These are phyloP conservation scores for Ceratobasidium sp. DNA, from an alignment of 1,284 basidiomycete genomes.

Conservation along the genomic window DNA sequence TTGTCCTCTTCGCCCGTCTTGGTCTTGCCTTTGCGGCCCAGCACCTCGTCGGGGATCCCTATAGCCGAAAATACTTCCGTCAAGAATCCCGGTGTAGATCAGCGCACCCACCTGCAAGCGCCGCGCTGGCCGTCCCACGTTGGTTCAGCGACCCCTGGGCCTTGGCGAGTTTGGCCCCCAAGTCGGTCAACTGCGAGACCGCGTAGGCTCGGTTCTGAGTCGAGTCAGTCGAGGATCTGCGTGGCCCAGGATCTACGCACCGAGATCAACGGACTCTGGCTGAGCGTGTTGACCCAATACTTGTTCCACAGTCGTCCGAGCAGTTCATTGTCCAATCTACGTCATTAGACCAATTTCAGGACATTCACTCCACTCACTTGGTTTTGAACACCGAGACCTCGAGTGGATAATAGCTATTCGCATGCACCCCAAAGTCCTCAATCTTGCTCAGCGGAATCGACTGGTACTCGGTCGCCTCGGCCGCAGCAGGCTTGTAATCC, in stretches of 20 bases:
- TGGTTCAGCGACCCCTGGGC: slow-evolving; percentile 53
- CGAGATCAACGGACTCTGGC: slow-evolving; percentile 87
- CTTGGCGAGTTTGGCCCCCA: slow-evolving; percentile 84
- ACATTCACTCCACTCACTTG: slow-evolving; percentile 46
- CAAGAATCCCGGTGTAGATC: slow-evolving; percentile 17
- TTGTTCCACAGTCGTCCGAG: slow-evolving; percentile 97
- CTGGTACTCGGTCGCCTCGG: slow-evolving; percentile 81
- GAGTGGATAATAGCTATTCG: slow-evolving; percentile 93
- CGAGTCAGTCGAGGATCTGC: background rate
- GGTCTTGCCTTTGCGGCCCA: slow-evolving; percentile 45
- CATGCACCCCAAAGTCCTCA: slow-evolving; percentile 97
- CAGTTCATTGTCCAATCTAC: slow-evolving; percentile 76
- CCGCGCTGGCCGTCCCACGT: slow-evolving; percentile 44
- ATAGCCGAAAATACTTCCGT: background rate
- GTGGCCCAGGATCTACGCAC: slow-evolving; percentile 57
- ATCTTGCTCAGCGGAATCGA: slow-evolving; percentile 94
- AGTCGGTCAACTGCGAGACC: slow-evolving; percentile 85
- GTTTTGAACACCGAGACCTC: slow-evolving; percentile 96
- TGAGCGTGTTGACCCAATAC: slow-evolving; percentile 97
- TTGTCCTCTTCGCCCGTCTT: slow-evolving; percentile 65
- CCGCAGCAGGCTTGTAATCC: slow-evolving; percentile 80
- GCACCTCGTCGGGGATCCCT: slow-evolving; percentile 44
- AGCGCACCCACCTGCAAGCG: slow-evolving; percentile 22
- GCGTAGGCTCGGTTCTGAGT: slow-evolving; percentile 89
- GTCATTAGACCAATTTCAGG: background rate